Evolutionary conservation across 768 basidiomycete species (phyloP), one percentile per base, ranked within the genome.

Genomic region (Podaxis sp.): DNA sequence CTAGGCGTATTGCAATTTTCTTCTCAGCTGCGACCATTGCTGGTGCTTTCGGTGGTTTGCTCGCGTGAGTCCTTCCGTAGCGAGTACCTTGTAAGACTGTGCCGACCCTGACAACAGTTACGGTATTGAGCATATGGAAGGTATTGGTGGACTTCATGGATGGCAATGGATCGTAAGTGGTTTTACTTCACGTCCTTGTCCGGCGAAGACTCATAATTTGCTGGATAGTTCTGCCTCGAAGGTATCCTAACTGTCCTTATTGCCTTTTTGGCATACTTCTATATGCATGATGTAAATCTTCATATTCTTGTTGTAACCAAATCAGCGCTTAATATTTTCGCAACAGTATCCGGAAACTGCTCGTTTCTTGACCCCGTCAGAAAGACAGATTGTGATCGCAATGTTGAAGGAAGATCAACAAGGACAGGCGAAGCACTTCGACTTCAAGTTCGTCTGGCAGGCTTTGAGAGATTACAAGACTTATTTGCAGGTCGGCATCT

Each of bases 11-110:
- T 60, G 84, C 87, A 3, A 76, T 88, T 40, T 88, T 89, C 76
- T 87, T 87, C 70, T 82, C 82, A 19, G 85, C 86, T 40, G 85
- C 86, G 11, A 86, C 84, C 1, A 68, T 83, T 39, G 81, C 85
- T 17, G 86, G 84, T 28, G 66, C 66, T 39, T 67, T 67, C 26
- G 64, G 66, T 38, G 66, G 84, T 36, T 68, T 84, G 52, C 75
- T 86, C 33, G 84, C 84, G 76, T 83, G 22, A 54, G 63, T 65
- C 2, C 38, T 5, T 11, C 33, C 2, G 15, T 17, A 3, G 3
- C 26, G 22, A 36, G 3, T 44, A 22, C n/a, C 22, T 15, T 40
- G 15, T 17, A 6, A 19, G 30, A 77, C 8, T 22, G 7, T 13
- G 9, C 39, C 57, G 77, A n/a, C 67, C 69, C 60, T 72, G 49